Evolutionary conservation across 345 rosid species (phyloP), one percentile per base, ranked within the genome.

Genomic region (Eucalyptus polyanthemos): DNA sequence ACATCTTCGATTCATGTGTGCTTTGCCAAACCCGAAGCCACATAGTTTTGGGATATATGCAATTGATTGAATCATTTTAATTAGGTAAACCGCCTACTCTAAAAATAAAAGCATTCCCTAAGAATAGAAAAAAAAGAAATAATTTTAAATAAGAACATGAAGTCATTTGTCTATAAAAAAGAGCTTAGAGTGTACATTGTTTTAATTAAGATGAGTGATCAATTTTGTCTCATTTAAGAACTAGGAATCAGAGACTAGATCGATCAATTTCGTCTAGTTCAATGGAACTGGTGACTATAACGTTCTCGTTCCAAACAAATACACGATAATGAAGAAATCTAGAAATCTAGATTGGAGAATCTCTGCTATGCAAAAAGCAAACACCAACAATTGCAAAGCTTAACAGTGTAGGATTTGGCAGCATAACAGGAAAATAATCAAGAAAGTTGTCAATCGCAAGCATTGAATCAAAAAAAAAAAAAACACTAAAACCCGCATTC

Each of bases 401-500:
- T 56, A 54, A 56, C 62, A 10, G 14, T 5, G 29, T 56, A 25
- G 29, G 29, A 56, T 24, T 10, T 10, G 62, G 62, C 62, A 56
- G 62, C 62, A 56, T 22, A 0, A 56, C 62, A 24, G 62, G 62
- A 56, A 56, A 24, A 9, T 25, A 24, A 56, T 56, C 29, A 24
- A 56, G 27, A 56, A 56, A 24, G 62, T 0, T 56, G 56, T 56
- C 62, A 10, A 24, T 56, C 62, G 0, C 27, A 0, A 0, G 62
- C 62, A 24, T 24, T 2, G 27, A 56, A 56, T 56, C 1, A 56
- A 56, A 22, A 9, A 22, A 56, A 9, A 0, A 19, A 53, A 56
- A 9, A 0, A 56, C 11, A 56, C 0, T 56, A 24, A 24, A 56
- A 56, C 13, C 62, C 1, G 62, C 13, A 24, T 0, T 56, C 1